A percentile compares a stretch with the other conserved stretches of the same genome.
These are phyloP conservation scores for Pythium coloratum DNA, from an alignment of 352 stramenopile species.

Conservation along the genomic window DNA sequence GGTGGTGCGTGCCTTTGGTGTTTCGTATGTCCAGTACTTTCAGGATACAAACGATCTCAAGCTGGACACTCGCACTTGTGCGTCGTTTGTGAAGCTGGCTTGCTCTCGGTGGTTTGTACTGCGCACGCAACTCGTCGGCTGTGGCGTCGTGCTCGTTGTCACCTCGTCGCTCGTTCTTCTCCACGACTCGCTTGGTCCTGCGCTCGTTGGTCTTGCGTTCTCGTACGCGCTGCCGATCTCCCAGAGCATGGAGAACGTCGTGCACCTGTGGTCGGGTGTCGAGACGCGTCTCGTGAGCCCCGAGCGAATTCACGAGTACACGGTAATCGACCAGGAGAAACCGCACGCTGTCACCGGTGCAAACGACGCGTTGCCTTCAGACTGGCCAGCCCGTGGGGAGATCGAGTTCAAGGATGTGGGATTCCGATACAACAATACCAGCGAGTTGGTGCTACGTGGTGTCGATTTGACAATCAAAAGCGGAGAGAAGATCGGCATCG, in stretches of 20 bases:
- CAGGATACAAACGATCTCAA: slow-evolving; percentile 36
- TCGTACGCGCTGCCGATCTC: slow-evolving; percentile 85
- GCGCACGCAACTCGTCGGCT: slow-evolving; percentile 48
- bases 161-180: slow-evolving; percentile 35
- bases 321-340: slow-evolving; percentile 27
- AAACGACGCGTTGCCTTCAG: background rate
- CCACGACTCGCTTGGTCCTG: slow-evolving; percentile 37
- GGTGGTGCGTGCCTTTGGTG: slow-evolving; percentile 53
- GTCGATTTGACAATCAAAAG: slow-evolving; percentile 46
- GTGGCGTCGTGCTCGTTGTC: slow-evolving; percentile 37
- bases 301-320: slow-evolving; percentile 53
- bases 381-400: slow-evolving; percentile 63
- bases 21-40: slow-evolving; percentile 39
- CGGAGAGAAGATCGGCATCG: slow-evolving; percentile 73
- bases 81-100: background rate
- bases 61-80: background rate
- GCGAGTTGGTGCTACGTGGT: slow-evolving; percentile 41
- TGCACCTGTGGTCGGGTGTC: slow-evolving; percentile 40
- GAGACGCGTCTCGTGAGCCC: slow-evolving; percentile 58
- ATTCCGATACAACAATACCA: slow-evolving; percentile 72
- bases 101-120: slow-evolving; percentile 44
- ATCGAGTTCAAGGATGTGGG: slow-evolving; percentile 78
- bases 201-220: slow-evolving; percentile 83
- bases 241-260: slow-evolving; percentile 67
- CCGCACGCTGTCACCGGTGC: background rate